Evolutionary conservation across 805 yeast genomes (phyloP).

Genomic region (Yarrowia sp.): DNA sequence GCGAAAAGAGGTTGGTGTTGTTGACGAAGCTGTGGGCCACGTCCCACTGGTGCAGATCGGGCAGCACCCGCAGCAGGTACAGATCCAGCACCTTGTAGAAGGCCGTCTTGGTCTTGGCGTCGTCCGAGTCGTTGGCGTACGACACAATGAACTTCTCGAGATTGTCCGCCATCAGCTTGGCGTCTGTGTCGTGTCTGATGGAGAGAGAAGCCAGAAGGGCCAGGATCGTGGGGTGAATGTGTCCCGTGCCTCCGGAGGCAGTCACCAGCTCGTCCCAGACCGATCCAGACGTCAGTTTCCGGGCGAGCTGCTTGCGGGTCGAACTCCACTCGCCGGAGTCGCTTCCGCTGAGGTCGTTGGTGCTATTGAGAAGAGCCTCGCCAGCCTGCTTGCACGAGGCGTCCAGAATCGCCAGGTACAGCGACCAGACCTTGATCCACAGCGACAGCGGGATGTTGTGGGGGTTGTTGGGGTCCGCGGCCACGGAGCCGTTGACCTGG

Average conservation of each 20-base stretch:
- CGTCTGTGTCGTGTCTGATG: constrained; percentile 20
- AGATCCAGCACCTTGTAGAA: constrained; percentile 24
- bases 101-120: constrained; percentile 6
- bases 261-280: constrained; percentile 16
- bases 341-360: not conserved
- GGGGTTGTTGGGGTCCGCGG: not conserved
- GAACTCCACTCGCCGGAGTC: constrained; percentile 20
- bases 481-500: not conserved
- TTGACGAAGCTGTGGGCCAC: constrained; percentile 19
- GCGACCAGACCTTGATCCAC: constrained; percentile 25
- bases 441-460: constrained; percentile 1
- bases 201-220: constrained; percentile 4
- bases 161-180: constrained; percentile 12
- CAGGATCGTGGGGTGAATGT: constrained; percentile 3
- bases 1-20: not conserved
- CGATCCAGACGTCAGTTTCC: not conserved
- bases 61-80: constrained; percentile 23
- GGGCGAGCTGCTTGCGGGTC: not conserved
- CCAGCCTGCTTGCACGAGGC: constrained; percentile 24
- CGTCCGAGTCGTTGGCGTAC: not conserved
- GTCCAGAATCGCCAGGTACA: constrained; percentile 24
- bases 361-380: not conserved
- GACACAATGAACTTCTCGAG: constrained; percentile 10
- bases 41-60: constrained; percentile 14
- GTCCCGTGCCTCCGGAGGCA: constrained; percentile 14